Base-by-base conservation (phyloP, 441 rosid genomes). In the Bocquillonia castaneifolia region DNA sequence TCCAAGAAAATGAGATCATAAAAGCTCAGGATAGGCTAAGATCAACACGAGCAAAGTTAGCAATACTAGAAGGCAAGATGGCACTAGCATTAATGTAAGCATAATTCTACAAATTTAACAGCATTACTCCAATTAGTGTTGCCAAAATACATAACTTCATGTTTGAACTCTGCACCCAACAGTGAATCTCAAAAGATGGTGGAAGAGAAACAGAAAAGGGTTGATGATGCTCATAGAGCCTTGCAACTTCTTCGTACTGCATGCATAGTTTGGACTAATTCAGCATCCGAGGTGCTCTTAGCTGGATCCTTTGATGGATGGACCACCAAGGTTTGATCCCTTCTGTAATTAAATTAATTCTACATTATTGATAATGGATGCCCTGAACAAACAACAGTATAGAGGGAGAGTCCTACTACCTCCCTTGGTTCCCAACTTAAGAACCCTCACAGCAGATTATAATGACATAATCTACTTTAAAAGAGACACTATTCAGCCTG, bases 271-370 rank as follows among this genome's bases (percentile, higher is more conserved):
- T 93, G 94, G 96, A 91, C 92, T 70, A 89, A 84, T 82, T 73
- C 83, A 53, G 96, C 91, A 68, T 78, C 88, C 45, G 97, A 84
- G 76, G 97, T 93, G 72, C 80, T 88, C 59, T 71, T 93, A 39
- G 79, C 86, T 37, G 97, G 98, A 64, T 91, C 97, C 25, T 93
- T 82, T 74, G 98, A 91, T 59, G 94, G 96, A 53, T 93, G 97
- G 98, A 68, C 86, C 25, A 74, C 92, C 42, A 80, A 91, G 94
- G 96, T 90, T 66, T 69, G 88, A 66, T 71, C 69, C 59, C 59
- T 18, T 52, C 58, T 39, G 22, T 40, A 68, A 69, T 31, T 73
- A n/a, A 55, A 23, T 66, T 29, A 14, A 5, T 39, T 39, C 29
- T 20, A 47, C 44, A 55, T 40, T 42, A 22, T 18, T 14, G 37